Evolutionary conservation across 352 stramenopile species (phyloP), one percentile per base, ranked within the genome.

Genomic region (Globisporangium nunn): DNA sequence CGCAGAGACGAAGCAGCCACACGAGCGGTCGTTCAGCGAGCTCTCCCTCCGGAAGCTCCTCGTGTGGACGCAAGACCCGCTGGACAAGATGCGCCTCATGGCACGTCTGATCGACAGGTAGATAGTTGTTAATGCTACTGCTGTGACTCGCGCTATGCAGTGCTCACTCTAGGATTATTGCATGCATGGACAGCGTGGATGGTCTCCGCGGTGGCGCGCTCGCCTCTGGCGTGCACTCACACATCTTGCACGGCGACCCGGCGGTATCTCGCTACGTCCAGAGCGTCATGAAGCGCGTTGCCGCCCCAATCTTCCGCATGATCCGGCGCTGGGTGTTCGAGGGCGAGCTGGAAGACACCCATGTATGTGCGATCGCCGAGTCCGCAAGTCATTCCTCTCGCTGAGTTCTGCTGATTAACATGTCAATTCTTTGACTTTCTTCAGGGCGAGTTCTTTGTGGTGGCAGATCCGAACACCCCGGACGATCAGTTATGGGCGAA

Each of bases 231-330:
- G 75, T 98, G 52, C 81, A 98, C 61, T 88, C 81, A n/a, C 88
- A 97, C 64, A 75, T 93, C 14, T 66, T 95, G 23, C 91, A 98
- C 37, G 94, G 94, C 17, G 93, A 98, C 60, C 87, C 88, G 50
- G 64, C 72, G 11, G 75, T 93, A 1, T 77, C 75, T 11, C 62
- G 80, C 30, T 87, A 78, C 41, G 81, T 95, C 18, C 73, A 91
- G 68, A 86, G 59, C 44, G 78, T 94, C 10, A 81, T 94, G 61
- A 92, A 91, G 57, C 71, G 75, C 18, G 81, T 93, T 18, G 75
- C 84, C 14, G 76, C 74, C 18, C 85, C 85, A 28, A 87, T 95
- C 35, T 80, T 95, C 48, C 83, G 78, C 37, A 95, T 95, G 85
- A 93, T 93, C 64, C 85, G 86, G 45, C 77, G 81, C 6, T 95